Base-by-base conservation (phyloP, 2,329 filamentous ascomycete genomes). In the Botrytis porri region DNA sequence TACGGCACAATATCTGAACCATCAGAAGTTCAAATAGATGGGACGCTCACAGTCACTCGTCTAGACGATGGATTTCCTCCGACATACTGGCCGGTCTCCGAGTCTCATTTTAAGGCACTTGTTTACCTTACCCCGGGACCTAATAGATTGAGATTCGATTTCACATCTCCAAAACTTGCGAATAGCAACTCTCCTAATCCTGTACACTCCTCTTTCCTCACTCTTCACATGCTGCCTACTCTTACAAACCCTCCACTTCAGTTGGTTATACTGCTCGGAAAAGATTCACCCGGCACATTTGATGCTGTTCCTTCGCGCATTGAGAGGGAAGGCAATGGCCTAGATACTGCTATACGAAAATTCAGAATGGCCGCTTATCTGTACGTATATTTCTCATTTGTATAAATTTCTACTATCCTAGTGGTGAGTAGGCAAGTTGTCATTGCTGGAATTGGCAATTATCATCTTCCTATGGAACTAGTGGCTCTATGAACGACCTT, bases 311-410 rank as follows among this genome's bases (percentile, higher is more conserved):
- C 94, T 0, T 89, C 93, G 71, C 88, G 93, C 66, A 84, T 88
- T 72, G 89, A 93, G 81, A 90, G 88, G 77, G 95, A 97, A 85
- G 95, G 93, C 29, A 97, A 97, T 81, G 88, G 87, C 1, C 81
- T 98, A 51, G 91, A 95, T 18, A 89, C 89, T 12, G 96, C 96
- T 0, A 87, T 97, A 69, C 89, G 89, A 79, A 99, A 99, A 81
- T 98, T 96, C 81, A 89, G 95, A 75, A 98, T 97, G 92, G 92
- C 94, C 29, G 95, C 94, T 37, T 98, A 98, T 81, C 86, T 98
- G 71, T 73, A 70, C 9, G 71, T 70, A 22, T 32, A 69, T 22
- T 51, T 70, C 14, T 51, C 8, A 29, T 41, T 16, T 51, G 16
- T 32, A 25, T 32, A 43, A 43, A 54, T 37, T 22, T 57, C n/a